phyloP scores from a whole-genome alignment of 768 basidiomycete species.

The Fistulinella prunicolor region DNA sequence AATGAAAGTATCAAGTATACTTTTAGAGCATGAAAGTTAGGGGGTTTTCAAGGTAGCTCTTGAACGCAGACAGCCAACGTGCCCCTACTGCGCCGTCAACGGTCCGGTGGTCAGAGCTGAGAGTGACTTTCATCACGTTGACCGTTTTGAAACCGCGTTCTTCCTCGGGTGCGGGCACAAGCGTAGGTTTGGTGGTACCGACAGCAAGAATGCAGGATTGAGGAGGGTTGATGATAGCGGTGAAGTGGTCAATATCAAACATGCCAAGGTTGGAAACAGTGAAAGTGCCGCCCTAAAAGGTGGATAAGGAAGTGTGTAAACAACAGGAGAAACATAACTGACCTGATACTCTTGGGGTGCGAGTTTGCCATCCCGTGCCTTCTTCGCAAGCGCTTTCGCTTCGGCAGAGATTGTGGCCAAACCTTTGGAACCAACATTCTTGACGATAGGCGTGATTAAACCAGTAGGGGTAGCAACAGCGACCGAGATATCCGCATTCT shows the following conservation, averaged over 20 bases:
- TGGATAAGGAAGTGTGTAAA: background rate
- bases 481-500: conserved; percentile 95
- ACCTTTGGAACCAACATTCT: conserved; percentile 90
- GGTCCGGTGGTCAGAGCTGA: conserved; percentile 92
- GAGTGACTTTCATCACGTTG: conserved; percentile 92
- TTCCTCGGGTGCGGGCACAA: conserved; percentile 83
- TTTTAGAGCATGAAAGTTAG: conserved; percentile 91
- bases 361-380: conserved; percentile 95
- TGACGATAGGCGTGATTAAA: conserved; percentile 96
- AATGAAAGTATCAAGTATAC: background rate
- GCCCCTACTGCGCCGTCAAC: conserved; percentile 97
- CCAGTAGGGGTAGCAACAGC: conserved; percentile 96
- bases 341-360: conserved; percentile 96
- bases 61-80: conserved; percentile 90
- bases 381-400: conserved; percentile 88
- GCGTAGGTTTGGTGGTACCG: conserved; percentile 79
- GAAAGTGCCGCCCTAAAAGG: conserved; percentile 85
- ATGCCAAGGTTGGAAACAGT: conserved; percentile 99
- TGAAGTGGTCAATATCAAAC: conserved; percentile 94
- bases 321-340: conserved; percentile 4
- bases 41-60: conserved; percentile 95
- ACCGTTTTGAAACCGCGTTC: conserved; percentile 94
- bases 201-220: conserved; percentile 98
- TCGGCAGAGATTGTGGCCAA: conserved; percentile 90
- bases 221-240: conserved; percentile 98